Evolutionary conservation across 768 basidiomycete species (phyloP), one percentile per base, ranked within the genome.

Genomic region (Xerocomellus dryophilus): DNA sequence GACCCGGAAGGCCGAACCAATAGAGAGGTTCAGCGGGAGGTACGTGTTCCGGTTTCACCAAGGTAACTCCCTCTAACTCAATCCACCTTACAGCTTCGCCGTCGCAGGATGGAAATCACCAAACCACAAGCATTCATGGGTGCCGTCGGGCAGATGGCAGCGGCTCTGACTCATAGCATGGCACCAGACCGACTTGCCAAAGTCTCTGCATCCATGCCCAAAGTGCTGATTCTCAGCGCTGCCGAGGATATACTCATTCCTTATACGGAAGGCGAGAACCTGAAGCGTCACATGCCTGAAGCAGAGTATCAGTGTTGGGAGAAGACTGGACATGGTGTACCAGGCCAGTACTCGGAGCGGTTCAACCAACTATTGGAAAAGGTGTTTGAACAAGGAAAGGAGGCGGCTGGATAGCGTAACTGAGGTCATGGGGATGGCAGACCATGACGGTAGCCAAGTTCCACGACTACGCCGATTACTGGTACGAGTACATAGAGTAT

Each of bases 101-200:
- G 73, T 38, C 69, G 64, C 17, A 81, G 85, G 18, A 70, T 82
- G 17, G 59, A 67, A 5, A 70, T 79, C 7, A 83, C 85, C 2
- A 78, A 76, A 32, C 81, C 80, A 3, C 91, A 90, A 59, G 73
- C 71, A 3, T 66, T 84, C 47, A 54, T 80, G 17, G 90, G 90
- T 0, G 71, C 80, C 25, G 52, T 93, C 15, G 89, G 86, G 11
- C 92, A 93, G 66, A 83, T 88, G 81, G 75, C 73, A 14, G 88
- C 90, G 1, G 83, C 63, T 0, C 57, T 88, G 1, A 86, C 84
- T 0, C 89, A 92, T 63, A 63, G 77, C 48, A 82, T 90, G 59
- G 62, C 72, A 5, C 68, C 78, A 0, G 73, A 74, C 0, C 76
- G 79, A 5, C 74, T 87, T 18, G 68, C 70, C 12, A 64, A 54